Evolutionary conservation across 345 rosid genomes (phyloP).

Genomic region (Acer negundo): DNA sequence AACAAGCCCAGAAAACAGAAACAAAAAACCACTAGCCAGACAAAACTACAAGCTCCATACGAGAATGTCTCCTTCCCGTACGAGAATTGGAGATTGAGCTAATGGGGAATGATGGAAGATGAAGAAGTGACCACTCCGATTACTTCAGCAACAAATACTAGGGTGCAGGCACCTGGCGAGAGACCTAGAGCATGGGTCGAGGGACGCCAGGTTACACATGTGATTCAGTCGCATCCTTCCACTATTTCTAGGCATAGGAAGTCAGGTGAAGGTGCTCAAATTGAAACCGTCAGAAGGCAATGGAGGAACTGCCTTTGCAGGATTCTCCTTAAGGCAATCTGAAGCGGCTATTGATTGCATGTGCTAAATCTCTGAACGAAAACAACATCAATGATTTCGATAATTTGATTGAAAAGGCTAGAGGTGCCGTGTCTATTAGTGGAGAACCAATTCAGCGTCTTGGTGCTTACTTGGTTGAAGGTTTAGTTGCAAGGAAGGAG

Average conservation of each 20-base stretch:
- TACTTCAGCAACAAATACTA: constrained; percentile 28
- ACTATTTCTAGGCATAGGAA: constrained; percentile 29
- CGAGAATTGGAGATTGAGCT: constrained; percentile 53
- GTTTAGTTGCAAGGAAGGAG: constrained; percentile 63
- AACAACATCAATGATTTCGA: constrained; percentile 46
- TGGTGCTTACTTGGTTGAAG: constrained; percentile 74
- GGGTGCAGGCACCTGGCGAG: constrained; percentile 36
- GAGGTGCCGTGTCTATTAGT: constrained; percentile 45
- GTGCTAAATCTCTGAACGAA: constrained; percentile 58
- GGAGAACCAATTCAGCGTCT: constrained; percentile 71
- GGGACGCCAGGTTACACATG: constrained; percentile 28
- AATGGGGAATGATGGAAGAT: constrained; percentile 49
- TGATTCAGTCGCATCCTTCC: constrained; percentile 38
- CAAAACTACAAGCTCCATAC: no score
- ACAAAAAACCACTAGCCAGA: no score
- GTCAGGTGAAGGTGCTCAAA: constrained; percentile 26
- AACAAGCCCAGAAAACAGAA: no score
- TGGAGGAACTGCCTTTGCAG: constrained; percentile 25
- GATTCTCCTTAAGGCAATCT: constrained; percentile 35
- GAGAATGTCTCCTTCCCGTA: no score
- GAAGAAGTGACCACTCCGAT: constrained; percentile 31
- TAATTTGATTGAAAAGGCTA: constrained; percentile 43
- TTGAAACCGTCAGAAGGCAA: constrained; percentile 38
- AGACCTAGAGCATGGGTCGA: constrained; percentile 35
- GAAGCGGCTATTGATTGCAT: constrained; percentile 57